Evolutionary conservation across 169 alveolate species (phyloP).

Genomic region (Babesia sp.): DNA sequence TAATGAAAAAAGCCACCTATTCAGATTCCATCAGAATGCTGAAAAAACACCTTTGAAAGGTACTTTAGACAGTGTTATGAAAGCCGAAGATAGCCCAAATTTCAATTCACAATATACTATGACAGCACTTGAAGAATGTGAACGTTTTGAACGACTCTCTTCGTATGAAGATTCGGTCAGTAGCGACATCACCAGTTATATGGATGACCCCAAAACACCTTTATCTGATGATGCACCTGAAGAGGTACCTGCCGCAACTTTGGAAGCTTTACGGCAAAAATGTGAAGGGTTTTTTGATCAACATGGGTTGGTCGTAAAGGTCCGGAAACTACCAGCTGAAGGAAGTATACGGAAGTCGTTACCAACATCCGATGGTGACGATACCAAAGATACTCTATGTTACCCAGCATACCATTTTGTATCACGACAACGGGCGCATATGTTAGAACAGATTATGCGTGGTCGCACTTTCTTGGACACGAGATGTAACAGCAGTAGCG

Average conservation of each 20-base stretch:
- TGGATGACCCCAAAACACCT: conserved; percentile 2
- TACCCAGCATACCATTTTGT: conserved; percentile 71
- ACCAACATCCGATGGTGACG: neutral
- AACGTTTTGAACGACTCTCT: conserved; percentile 8
- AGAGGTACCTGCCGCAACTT: neutral
- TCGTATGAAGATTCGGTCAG: conserved; percentile 1
- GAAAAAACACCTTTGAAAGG: neutral
- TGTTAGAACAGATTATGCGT: conserved; percentile 71
- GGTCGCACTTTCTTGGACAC: conserved; percentile 59
- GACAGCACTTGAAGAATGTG: conserved; percentile 31
- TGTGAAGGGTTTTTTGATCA: conserved; percentile 46
- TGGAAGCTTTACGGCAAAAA: conserved; percentile 6
- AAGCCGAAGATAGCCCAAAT: neutral
- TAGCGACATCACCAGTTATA: neutral
- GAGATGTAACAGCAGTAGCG: conserved; percentile 44
- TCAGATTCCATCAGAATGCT: neutral
- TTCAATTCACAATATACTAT: conserved; percentile 13
- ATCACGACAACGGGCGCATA: conserved; percentile 63
- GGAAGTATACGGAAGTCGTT: neutral
- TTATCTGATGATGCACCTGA: neutral
- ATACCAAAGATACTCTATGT: neutral
- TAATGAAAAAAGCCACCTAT: conserved; percentile 22
- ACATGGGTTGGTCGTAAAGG: conserved; percentile 62
- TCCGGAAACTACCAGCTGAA: conserved; percentile 52
- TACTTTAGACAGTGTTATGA: neutral